Percentiles rank a stretch among this genome's conserved stretches.
Conservation (phyloP, 139 green algal species). For the Monoraphidium neglectum region DNA sequence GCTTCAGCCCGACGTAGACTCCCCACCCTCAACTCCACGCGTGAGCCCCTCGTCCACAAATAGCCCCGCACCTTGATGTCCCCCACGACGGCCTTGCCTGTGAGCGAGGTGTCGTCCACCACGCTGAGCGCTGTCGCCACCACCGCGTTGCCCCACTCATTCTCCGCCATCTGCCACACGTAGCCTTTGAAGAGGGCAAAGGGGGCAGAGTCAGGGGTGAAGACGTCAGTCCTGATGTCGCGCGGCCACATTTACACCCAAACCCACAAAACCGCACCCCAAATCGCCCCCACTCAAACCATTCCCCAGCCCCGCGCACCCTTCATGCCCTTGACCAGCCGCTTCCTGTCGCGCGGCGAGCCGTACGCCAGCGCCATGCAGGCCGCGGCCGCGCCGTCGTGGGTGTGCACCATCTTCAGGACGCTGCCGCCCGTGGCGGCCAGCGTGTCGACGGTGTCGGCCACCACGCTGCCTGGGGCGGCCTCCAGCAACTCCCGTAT, state of each 20-base stretch:
- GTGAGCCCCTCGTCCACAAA: not conserved
- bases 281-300: too few relatives aligned
- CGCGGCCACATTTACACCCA: not conserved
- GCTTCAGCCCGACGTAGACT: not conserved
- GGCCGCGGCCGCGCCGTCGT: constrained; percentile 70
- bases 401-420: constrained; percentile 92
- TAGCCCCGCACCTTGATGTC: constrained; percentile 65
- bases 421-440: constrained; percentile 60
- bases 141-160: constrained; percentile 83
- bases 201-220: not conserved
- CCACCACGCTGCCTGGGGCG: constrained; percentile 56
- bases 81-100: constrained; percentile 69
- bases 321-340: constrained; percentile 80
- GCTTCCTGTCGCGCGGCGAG: constrained; percentile 79
- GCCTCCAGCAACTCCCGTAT: constrained; percentile 81
- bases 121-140: constrained; percentile 69
- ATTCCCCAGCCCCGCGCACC: constrained; percentile 26
- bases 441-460: constrained; percentile 78
- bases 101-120: constrained; percentile 86
- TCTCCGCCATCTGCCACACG: constrained; percentile 64
- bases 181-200: constrained; percentile 48
- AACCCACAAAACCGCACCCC: constrained; percentile 12
- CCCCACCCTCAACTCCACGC: not conserved
- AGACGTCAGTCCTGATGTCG: not conserved
- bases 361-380: constrained; percentile 77